Percentiles rank a stretch among this genome's conserved stretches.
These are phyloP conservation scores for Psidium guajava DNA, from an alignment of 345 rosid species.

Conservation along the genomic window DNA sequence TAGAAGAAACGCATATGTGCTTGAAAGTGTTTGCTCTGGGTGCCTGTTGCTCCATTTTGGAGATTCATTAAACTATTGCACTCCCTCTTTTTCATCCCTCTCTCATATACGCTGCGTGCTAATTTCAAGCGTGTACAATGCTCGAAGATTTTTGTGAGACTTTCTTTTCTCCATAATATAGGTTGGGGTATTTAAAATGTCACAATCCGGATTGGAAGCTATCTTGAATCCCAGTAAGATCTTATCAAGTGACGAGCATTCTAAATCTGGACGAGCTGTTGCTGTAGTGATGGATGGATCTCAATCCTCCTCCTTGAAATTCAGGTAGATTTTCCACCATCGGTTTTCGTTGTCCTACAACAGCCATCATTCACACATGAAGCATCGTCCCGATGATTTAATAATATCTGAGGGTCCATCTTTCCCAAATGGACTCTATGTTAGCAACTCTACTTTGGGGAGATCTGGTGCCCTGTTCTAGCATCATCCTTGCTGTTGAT, in stretches of 20 bases:
- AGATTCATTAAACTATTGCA: no score
- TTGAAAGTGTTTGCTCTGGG: neutral
- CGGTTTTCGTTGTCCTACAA: neutral
- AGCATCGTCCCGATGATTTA: neutral
- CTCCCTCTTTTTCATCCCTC: neutral
- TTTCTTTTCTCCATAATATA: slow-evolving; percentile 16
- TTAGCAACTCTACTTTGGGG: neutral
- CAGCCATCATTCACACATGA: neutral
- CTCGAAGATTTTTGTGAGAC: neutral
- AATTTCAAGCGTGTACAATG: neutral
- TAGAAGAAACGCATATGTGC: neutral
- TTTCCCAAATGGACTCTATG: neutral
- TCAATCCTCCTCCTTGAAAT: slow-evolving; percentile 78
- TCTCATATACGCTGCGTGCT: neutral
- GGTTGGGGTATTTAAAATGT: slow-evolving; percentile 96
- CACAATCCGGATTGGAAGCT: slow-evolving; percentile 57
- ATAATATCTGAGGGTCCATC: neutral
- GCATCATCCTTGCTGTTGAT: neutral
- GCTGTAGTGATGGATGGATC: slow-evolving; percentile 90
- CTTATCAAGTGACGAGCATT: slow-evolving; percentile 54
- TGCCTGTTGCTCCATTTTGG: neutral
- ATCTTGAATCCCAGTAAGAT: slow-evolving; percentile 82
- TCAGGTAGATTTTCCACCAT: slow-evolving; percentile 40
- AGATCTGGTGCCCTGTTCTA: neutral
- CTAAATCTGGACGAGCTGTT: slow-evolving; percentile 82